Evolutionary conservation across 2,329 filamentous ascomycete species (phyloP).

Genomic region (Blumeria hordei): DNA sequence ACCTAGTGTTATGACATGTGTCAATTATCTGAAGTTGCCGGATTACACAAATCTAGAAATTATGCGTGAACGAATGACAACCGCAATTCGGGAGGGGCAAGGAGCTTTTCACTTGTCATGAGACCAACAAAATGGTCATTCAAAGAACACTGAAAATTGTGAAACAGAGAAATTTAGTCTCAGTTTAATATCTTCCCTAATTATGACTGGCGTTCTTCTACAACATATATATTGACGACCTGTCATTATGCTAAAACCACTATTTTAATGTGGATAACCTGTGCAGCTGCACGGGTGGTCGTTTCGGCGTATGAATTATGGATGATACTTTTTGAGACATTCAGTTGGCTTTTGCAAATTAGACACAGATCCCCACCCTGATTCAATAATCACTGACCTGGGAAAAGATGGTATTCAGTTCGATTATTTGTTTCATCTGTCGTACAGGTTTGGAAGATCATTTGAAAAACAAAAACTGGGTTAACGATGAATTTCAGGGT

Average conservation of each 20-base stretch:
- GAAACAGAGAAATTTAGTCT: background rate
- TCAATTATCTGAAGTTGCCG: constrained; percentile 94
- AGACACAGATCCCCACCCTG: too few relatives aligned
- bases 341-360: too few relatives aligned
- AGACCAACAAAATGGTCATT: constrained; percentile 1
- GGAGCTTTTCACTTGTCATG: constrained; percentile 92
- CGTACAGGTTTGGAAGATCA: too few relatives aligned
- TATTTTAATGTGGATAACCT: too few relatives aligned
- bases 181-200: background rate
- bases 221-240: background rate
- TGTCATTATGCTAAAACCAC: background rate
- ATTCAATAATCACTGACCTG: too few relatives aligned
- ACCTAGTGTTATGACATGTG: constrained; percentile 99
- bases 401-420: too few relatives aligned
- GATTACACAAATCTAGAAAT: constrained; percentile 66
- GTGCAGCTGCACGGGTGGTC: too few relatives aligned
- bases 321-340: too few relatives aligned
- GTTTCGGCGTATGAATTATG: too few relatives aligned
- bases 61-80: constrained; percentile 54
- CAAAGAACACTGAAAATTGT: background rate
- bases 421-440: too few relatives aligned
- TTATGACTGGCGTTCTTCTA: background rate
- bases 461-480: too few relatives aligned
- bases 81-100: constrained; percentile 84
- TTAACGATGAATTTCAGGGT: too few relatives aligned